Conservation (phyloP, 2,329 filamentous ascomycete genomes). For the Alternaria triticimaculans region DNA sequence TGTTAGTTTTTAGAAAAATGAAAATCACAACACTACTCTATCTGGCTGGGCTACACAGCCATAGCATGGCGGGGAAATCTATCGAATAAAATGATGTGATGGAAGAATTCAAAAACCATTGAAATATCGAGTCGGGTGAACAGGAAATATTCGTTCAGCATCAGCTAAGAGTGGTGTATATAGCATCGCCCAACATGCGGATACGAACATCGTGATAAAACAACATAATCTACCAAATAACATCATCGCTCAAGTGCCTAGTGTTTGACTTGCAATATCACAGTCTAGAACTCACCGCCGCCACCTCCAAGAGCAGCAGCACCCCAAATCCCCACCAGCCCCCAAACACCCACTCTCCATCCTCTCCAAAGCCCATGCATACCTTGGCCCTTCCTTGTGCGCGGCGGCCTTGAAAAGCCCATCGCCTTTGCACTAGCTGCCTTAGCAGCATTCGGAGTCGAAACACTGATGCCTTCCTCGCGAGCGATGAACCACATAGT, state of each 20-base stretch:
- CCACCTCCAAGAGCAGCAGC: constrained; percentile 63
- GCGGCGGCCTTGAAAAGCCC: constrained; percentile 46
- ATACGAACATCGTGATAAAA: not conserved
- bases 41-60: not conserved
- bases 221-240: not conserved
- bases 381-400: constrained; percentile 68
- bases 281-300: constrained; percentile 43
- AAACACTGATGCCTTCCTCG: constrained; percentile 72
- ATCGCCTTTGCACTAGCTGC: constrained; percentile 32
- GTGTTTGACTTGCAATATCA: not conserved
- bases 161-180: constrained; percentile 8
- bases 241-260: not conserved
- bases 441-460: constrained; percentile 30
- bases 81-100: not conserved
- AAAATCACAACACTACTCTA: not conserved
- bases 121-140: not conserved
- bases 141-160: not conserved
- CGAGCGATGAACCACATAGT: constrained; percentile 88
- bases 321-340: constrained; percentile 75
- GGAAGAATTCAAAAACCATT: not conserved
- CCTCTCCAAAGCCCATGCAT: constrained; percentile 73
- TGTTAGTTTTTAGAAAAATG: not conserved
- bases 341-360: constrained; percentile 82
- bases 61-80: not conserved
- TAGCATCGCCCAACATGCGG: not conserved